These are phyloP conservation scores for Juglanconis oblonga DNA, from an alignment of 2,329 filamentous ascomycete genomes.

Conservation along the genomic window DNA sequence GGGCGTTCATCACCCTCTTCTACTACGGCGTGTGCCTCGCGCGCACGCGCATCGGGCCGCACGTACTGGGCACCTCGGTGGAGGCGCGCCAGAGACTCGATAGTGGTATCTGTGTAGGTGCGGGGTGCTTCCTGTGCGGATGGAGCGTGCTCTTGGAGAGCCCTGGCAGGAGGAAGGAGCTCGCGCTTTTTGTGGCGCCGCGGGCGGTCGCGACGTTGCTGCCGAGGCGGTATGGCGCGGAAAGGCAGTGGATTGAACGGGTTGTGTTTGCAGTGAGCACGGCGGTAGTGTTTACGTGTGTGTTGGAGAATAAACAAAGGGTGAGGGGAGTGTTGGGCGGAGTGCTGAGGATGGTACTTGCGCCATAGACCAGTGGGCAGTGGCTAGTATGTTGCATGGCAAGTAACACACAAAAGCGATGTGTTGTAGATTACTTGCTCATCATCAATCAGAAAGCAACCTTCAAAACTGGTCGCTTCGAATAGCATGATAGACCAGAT, in stretches of 20 bases:
- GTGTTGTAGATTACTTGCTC: too few species aligned
- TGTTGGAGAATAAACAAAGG: slow-evolving; percentile 57
- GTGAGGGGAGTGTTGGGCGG: slow-evolving; percentile 68
- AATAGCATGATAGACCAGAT: too few species aligned
- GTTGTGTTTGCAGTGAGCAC: slow-evolving; percentile 64
- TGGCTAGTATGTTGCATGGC: too few species aligned
- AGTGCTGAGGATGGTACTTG: slow-evolving; percentile 51
- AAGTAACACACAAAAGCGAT: too few species aligned
- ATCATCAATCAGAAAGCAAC: too few species aligned
- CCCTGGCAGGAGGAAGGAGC: slow-evolving; percentile 63
- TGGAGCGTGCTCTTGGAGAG: slow-evolving; percentile 78
- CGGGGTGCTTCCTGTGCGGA: slow-evolving; percentile 73
- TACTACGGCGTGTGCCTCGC: slow-evolving; percentile 83
- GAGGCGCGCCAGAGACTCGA: slow-evolving; percentile 51
- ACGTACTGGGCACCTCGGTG: slow-evolving; percentile 54
- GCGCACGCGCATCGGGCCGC: slow-evolving; percentile 71
- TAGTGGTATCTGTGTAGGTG: slow-evolving; percentile 64
- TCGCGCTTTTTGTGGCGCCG: slow-evolving; percentile 78
- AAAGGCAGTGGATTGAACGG: slow-evolving; percentile 66
- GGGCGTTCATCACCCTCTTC: slow-evolving; percentile 72
- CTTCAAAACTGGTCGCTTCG: too few species aligned
- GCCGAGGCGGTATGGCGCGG: slow-evolving; percentile 62
- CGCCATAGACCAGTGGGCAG: slow-evolving; percentile 5
- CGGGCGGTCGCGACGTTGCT: slow-evolving; percentile 72
- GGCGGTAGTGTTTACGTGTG: slow-evolving; percentile 67